Evolutionary conservation across 129 eudicot species (phyloP).

Genomic region (Artemisia tridentata): DNA sequence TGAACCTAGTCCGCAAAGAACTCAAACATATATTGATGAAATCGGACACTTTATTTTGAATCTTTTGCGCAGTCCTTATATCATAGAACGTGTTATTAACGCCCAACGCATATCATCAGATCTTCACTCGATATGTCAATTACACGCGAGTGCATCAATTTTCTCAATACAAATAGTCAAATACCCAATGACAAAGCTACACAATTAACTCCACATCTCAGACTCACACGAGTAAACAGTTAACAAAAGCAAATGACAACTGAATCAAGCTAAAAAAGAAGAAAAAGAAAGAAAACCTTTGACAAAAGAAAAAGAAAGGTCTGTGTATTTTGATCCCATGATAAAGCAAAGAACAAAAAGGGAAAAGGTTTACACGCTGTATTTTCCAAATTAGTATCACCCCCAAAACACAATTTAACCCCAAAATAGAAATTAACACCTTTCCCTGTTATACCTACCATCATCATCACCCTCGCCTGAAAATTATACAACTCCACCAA

Average conservation of each 20-base stretch:
- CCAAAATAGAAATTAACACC: slow-evolving; percentile 27
- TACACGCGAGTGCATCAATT: no score
- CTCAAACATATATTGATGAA: no score
- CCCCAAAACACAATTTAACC: slow-evolving; percentile 25
- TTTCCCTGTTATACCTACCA: slow-evolving; percentile 19
- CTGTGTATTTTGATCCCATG: slow-evolving; percentile 29
- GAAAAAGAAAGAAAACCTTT: neutral
- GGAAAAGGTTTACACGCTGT: slow-evolving; percentile 35
- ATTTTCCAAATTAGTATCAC: slow-evolving; percentile 31
- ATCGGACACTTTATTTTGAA: no score
- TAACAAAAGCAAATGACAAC: neutral
- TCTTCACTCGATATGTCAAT: no score
- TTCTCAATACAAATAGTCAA: no score
- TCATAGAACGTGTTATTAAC: no score
- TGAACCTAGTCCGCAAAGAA: no score
- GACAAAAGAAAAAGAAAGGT: slow-evolving; percentile 16
- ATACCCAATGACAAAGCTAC: no score
- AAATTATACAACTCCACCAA: slow-evolving; percentile 25
- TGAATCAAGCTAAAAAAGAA: neutral
- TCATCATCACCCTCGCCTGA: slow-evolving; percentile 15
- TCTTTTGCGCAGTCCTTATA: no score
- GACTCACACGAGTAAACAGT: neutral
- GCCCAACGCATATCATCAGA: no score
- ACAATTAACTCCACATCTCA: no score
- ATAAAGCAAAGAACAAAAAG: slow-evolving; percentile 28